Evolutionary conservation across 179 eudicot genomes (phyloP).

Genomic region (Pouteria campechiana): DNA sequence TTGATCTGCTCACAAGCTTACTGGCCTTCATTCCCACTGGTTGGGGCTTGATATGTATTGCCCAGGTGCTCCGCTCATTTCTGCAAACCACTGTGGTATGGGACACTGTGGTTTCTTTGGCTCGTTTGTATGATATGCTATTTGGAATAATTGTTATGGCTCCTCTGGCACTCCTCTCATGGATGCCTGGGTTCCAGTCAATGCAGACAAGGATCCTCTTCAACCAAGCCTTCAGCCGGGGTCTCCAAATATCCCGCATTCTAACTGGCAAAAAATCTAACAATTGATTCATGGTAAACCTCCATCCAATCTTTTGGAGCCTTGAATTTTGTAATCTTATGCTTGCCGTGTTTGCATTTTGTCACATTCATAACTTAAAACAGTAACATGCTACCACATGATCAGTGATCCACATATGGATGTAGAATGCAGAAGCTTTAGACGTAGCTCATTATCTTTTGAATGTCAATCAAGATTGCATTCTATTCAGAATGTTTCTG

Average conservation of each 20-base stretch:
- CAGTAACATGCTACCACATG: too few relatives aligned
- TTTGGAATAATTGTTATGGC: slow-evolving; percentile 75
- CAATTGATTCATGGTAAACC: too few relatives aligned
- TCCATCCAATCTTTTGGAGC: too few relatives aligned
- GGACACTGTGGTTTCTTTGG: slow-evolving; percentile 83
- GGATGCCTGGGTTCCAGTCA: slow-evolving; percentile 97
- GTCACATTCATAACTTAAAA: too few relatives aligned
- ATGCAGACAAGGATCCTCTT: slow-evolving; percentile 96
- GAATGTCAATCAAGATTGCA: too few relatives aligned
- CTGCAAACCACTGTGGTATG: slow-evolving; percentile 60
- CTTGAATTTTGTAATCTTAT: too few relatives aligned
- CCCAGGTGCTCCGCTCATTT: slow-evolving; percentile 87
- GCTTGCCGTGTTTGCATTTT: too few relatives aligned
- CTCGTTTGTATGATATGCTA: slow-evolving; percentile 75
- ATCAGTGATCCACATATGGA: too few relatives aligned
- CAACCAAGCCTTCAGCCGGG: slow-evolving; percentile 91
- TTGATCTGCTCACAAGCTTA: slow-evolving; percentile 64
- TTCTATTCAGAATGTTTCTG: too few relatives aligned
- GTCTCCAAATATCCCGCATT: slow-evolving; percentile 81
- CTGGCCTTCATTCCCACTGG: slow-evolving; percentile 92
- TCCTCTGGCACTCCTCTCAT: slow-evolving; percentile 83
- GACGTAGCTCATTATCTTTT: too few relatives aligned
- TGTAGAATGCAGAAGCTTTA: too few relatives aligned
- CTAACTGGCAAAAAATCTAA: slow-evolving; percentile 54
- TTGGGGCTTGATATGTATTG: slow-evolving; percentile 80